phyloP scores from a whole-genome alignment of 176 grass and related monocot species.

The Oryza australiensis region DNA sequence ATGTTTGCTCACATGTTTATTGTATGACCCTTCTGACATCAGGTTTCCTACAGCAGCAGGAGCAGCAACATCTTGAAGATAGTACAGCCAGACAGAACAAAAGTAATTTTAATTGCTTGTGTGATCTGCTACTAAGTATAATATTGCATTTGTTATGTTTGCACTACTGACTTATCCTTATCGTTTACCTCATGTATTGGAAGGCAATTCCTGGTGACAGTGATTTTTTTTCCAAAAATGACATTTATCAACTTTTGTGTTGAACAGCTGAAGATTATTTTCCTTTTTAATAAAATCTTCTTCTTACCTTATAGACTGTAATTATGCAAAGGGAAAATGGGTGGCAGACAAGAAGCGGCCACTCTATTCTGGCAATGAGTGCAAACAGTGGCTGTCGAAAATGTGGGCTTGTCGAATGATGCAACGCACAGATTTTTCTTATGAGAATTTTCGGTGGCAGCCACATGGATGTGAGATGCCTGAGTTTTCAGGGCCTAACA shows the following conservation, averaged over 20 bases:
- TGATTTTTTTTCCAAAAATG: constrained; percentile 5
- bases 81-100: constrained; percentile 29
- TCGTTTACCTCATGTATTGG: constrained; percentile 21
- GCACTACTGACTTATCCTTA: background rate
- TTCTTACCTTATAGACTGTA: constrained; percentile 63
- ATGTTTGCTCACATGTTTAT: background rate
- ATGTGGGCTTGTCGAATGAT: constrained; percentile 98
- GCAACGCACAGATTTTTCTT: constrained; percentile 69
- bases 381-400: constrained; percentile 82
- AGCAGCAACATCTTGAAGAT: constrained; percentile 20
- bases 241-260: background rate
- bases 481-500: constrained; percentile 65
- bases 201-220: background rate
- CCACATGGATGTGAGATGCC: constrained; percentile 76
- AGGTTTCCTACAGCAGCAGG: constrained; percentile 36
- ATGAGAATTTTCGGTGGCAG: constrained; percentile 82
- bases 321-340: constrained; percentile 93
- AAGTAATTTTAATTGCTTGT: constrained; percentile 37
- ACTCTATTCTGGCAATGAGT: constrained; percentile 82
- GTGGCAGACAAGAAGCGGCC: constrained; percentile 63
- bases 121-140: background rate
- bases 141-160: background rate
- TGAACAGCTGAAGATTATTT: background rate
- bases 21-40: constrained; percentile 11
- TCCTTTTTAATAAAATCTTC: background rate